Conservation (phyloP, 108 stramenopile genomes). For the Skeletonema tropicum region DNA sequence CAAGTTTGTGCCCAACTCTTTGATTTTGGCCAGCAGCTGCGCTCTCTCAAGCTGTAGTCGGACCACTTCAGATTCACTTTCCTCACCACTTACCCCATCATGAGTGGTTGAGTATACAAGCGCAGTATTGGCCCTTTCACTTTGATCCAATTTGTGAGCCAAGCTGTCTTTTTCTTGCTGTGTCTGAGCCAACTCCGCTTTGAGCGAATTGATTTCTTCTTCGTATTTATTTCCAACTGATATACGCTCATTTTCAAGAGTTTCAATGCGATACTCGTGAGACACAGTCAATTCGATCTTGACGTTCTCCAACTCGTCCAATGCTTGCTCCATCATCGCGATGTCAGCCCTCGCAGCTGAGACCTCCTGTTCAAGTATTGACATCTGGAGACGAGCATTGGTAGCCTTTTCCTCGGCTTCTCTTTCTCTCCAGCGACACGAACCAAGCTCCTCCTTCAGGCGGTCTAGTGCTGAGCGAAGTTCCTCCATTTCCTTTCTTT, state of each 20-base stretch:
- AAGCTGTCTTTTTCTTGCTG: constrained; percentile 73
- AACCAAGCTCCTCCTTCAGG: constrained; percentile 64
- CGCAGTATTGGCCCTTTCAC: constrained; percentile 72
- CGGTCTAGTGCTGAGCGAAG: constrained; percentile 63
- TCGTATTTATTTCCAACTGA: constrained; percentile 56
- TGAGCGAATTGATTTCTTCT: constrained; percentile 59
- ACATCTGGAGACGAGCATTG: constrained; percentile 60
- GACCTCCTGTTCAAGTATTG: constrained; percentile 77
- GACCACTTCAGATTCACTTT: constrained; percentile 56
- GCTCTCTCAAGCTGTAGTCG: constrained; percentile 77
- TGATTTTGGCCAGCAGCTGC: constrained; percentile 62
- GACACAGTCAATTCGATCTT: constrained; percentile 68
- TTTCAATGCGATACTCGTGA: constrained; percentile 72
- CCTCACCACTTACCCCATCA: constrained; percentile 25
- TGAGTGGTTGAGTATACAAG: constrained; percentile 43
- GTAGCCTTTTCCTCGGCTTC: constrained; percentile 65
- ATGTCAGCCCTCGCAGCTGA: constrained; percentile 73
- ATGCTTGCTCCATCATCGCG: constrained; percentile 63
- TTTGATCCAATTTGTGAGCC: constrained; percentile 66
- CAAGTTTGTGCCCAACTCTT: constrained; percentile 59
- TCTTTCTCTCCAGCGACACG: constrained; percentile 62
- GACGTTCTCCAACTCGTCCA: constrained; percentile 68
- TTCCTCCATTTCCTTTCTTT: constrained; percentile 71
- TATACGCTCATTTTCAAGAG: constrained; percentile 67
- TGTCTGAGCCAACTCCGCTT: constrained; percentile 64